Base-by-base conservation (phyloP, 2,329 filamentous ascomycete species). In the Colletotrichum tabaci region DNA sequence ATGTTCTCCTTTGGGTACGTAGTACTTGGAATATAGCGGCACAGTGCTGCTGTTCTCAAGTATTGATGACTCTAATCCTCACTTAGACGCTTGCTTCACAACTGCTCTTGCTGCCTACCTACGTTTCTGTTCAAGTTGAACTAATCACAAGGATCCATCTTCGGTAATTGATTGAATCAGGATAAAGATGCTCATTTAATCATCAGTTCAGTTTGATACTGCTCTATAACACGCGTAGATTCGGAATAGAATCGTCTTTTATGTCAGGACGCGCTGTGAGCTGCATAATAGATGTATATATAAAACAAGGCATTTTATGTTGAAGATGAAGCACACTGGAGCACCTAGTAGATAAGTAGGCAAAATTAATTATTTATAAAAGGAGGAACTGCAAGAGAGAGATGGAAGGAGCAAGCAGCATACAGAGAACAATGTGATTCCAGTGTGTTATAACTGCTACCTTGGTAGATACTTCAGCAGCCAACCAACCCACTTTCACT, bases 131-230 rank as follows among this genome's bases (percentile, higher is more conserved):
- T 16, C 38, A 40, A 23, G 21, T 10, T 4, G 1, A 40, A n/a
- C 10, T 40, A 3, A 8, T n/a, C 7, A 35, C 6, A 21, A 55
- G 2, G 5, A 18, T 9, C 30, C 4, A 4, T 18, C 16, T 2
- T 35, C 26, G 6, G 7, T 12, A 16, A 38, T 2, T 10, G 8
- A 38, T 10, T 38, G 8, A 38, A 2, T 3, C 16, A 52, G 5
- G 7, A 18, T 16, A 7, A 0, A 10, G 5, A 2, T 16, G 1
- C 1, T 38, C 4, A 0, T 0, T 26, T 3, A 13, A 7, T n/a
- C 1, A 12, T 30, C 1, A 16, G 9, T 7, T 38, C 35, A 10
- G 2, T 38, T 10, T 21, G 10, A 21, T 3, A 40, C 35, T 21
- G 3, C 4, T 56, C 10, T 21, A 21, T n/a, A 15, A 16, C 7